Evolutionary conservation across 495 filamentous ascomycete genomes (phyloP).

Genomic region (Friedmanniomyces endolithicus): DNA sequence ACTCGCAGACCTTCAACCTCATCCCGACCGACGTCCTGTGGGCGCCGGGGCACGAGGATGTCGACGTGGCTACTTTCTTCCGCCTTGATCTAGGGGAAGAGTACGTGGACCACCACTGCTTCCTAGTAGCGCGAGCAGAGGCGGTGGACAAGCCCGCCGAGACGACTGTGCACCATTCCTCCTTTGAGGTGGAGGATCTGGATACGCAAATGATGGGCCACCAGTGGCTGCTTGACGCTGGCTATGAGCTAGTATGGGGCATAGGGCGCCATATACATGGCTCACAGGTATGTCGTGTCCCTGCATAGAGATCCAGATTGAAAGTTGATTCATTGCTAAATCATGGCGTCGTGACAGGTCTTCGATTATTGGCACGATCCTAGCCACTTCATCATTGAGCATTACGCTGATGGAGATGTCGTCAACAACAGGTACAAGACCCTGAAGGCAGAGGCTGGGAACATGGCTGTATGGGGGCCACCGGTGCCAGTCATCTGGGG

Average conservation of each 20-base stretch:
- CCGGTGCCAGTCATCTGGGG: slow-evolving; percentile 2
- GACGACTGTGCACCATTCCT: neutral
- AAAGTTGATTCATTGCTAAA: too few species aligned
- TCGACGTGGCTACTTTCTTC: neutral
- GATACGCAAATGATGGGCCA: slow-evolving; percentile 54
- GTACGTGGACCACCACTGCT: neutral
- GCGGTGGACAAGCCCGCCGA: neutral
- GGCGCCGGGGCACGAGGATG: neutral
- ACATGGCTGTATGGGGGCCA: slow-evolving; percentile 16
- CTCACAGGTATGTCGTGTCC: slow-evolving; percentile 30
- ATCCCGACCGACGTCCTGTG: neutral
- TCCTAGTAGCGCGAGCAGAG: neutral
- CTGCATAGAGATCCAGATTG: too few species aligned
- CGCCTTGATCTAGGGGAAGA: neutral
- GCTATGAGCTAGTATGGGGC: slow-evolving; percentile 52
- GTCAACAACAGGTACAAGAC: slow-evolving; percentile 44
- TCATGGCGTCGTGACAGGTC: too few species aligned
- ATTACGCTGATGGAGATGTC: slow-evolving; percentile 59
- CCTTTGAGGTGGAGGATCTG: slow-evolving; percentile 49
- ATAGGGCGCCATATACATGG: slow-evolving; percentile 50
- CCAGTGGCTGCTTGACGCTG: slow-evolving; percentile 46
- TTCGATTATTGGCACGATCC: slow-evolving; percentile 53
- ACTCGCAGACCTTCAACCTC: neutral
- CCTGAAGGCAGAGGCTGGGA: neutral
- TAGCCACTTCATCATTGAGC: slow-evolving; percentile 49